Base-by-base conservation (phyloP, 2,329 filamentous ascomycete genomes). In the Penicillium sp. region DNA sequence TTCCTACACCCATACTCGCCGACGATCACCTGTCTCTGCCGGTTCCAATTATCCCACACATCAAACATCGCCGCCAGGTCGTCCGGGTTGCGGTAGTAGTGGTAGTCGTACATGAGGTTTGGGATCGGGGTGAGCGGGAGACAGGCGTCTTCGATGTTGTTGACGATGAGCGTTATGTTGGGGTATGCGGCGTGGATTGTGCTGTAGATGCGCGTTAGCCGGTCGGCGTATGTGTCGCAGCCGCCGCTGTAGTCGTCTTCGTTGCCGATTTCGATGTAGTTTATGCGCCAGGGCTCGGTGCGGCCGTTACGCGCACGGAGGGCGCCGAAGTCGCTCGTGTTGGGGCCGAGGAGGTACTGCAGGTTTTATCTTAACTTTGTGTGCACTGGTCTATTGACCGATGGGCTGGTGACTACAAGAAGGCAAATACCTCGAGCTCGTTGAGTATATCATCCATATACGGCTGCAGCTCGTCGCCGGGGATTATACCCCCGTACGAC, bases 241-340 rank as follows among this genome's bases (percentile, higher is more conserved):
- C 82, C 83, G 9, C 83, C 83, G 5, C 81, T 82, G 8, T 88
- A 82, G 77, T 85, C 85, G 65, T 90, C 88, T 71, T 91, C 88
- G 71, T 90, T 90, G 55, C 88, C 88, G 45, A 90, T 78, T 73
- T 90, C 88, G 59, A 90, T 84, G 65, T 85, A 87, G 11, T 83
- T 76, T 30, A 90, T 78, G 44, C 75, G 75, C 76, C 85, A 90
- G 0, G 88, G 88, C 58, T 85, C 79, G 0, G 83, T 79, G 66
- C 88, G 84, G 6, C 88, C 88, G 1, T 88, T 81, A 49, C 81
- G 72, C 4, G 85, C 86, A 30, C 88, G 85, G 15, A 82, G 71
- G 4, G 81, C 78, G 15, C 88, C 88, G 79, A 85, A 89, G 26
- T 80, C 81, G 1, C 50, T 80, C 76, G 1, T 76, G 71, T 17